Evolutionary conservation across 768 basidiomycete genomes (phyloP).

Genomic region (Grammothele lineata): DNA sequence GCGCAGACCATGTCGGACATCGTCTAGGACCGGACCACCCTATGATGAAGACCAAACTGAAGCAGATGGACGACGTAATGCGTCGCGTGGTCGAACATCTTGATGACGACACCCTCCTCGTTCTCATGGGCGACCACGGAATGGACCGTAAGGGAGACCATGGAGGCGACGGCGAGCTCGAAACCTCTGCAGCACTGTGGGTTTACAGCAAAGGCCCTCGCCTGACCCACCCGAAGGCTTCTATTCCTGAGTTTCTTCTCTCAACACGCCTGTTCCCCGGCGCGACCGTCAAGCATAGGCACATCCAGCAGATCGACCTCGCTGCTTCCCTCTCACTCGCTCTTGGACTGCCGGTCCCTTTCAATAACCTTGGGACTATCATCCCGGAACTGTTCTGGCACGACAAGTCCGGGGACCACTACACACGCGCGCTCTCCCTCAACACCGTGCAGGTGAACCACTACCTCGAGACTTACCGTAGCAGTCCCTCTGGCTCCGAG

Average conservation of each 20-base stretch:
- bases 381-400: constrained; percentile 90
- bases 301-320: constrained; percentile 90
- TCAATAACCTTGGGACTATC: constrained; percentile 88
- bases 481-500: constrained; percentile 65
- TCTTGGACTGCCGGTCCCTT: constrained; percentile 91
- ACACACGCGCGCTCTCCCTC: constrained; percentile 58
- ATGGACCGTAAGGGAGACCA: constrained; percentile 96
- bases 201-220: constrained; percentile 77
- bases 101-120: constrained; percentile 85
- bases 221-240: constrained; percentile 32
- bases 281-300: constrained; percentile 48
- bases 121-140: constrained; percentile 94
- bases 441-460: constrained; percentile 73
- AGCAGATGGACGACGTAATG: constrained; percentile 84
- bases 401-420: constrained; percentile 31
- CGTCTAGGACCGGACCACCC: constrained; percentile 87
- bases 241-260: constrained; percentile 48
- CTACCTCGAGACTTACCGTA: constrained; percentile 76
- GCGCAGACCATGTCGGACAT: constrained; percentile 96
- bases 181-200: constrained; percentile 87
- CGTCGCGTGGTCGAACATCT: constrained; percentile 64
- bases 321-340: constrained; percentile 85
- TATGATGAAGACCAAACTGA: constrained; percentile 79
- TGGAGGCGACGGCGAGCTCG: constrained; percentile 83
- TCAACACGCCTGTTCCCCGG: constrained; percentile 57